Percentiles rank a stretch among this genome's conserved stretches.
Evolutionary conservation across 176 grass and related monocot species (phyloP).

Genomic region (Oryza rufipogon): DNA sequence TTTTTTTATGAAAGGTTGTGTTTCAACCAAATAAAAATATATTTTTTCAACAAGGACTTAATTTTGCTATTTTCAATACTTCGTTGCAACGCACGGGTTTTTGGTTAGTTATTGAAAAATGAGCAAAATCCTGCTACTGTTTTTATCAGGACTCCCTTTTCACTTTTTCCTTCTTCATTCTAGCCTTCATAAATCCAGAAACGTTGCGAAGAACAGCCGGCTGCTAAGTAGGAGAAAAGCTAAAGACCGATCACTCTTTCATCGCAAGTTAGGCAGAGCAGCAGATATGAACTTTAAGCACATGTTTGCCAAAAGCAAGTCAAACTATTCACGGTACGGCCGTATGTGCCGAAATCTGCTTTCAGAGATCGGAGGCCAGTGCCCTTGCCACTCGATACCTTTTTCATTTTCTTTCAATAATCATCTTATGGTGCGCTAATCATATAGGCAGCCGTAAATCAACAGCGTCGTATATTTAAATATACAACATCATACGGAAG

Average conservation of each 20-base stretch:
- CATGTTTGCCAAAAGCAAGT: background rate
- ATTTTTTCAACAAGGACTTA: no score
- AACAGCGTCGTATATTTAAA: no score
- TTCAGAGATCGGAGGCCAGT: background rate
- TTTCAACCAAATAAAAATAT: no score
- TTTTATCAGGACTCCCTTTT: background rate
- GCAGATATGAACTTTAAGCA: background rate
- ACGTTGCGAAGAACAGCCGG: background rate
- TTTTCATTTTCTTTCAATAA: background rate
- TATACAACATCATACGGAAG: no score
- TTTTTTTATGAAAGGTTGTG: no score
- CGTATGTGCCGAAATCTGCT: background rate
- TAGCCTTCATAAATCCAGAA: background rate
- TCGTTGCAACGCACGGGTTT: no score
- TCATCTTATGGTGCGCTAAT: background rate
- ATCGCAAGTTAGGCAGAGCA: no score
- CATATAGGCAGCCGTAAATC: background rate
- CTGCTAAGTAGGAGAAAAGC: background rate
- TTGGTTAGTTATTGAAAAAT: no score
- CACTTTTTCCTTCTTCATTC: background rate
- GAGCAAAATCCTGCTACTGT: background rate
- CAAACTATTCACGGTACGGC: background rate
- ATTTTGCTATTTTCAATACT: no score
- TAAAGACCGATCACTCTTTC: background rate
- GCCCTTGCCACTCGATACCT: background rate